Evolutionary conservation across 2,329 filamentous ascomycete genomes (phyloP).

Genomic region (Ascosphaera apis): DNA sequence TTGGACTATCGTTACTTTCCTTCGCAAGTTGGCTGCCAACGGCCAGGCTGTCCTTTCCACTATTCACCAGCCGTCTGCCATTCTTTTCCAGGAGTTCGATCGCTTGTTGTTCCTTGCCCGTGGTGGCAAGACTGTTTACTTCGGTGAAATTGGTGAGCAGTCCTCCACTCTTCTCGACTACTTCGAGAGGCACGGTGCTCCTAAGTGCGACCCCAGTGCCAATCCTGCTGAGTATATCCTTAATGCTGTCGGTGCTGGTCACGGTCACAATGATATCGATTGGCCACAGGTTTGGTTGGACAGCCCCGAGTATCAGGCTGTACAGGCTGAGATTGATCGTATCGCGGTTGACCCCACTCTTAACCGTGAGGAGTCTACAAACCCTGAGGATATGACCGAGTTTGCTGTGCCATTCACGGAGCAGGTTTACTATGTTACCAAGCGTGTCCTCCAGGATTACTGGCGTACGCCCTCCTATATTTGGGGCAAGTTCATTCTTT

Average conservation of each 20-base stretch:
- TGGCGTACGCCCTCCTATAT: slow-evolving; percentile 74
- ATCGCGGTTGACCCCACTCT: slow-evolving; percentile 20
- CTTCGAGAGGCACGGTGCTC: slow-evolving; percentile 39
- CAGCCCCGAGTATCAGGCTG: slow-evolving; percentile 29
- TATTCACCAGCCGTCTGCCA: slow-evolving; percentile 78
- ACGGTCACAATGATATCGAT: slow-evolving; percentile 40
- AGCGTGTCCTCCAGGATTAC: slow-evolving; percentile 69
- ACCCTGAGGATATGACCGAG: slow-evolving; percentile 20
- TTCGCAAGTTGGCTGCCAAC: slow-evolving; percentile 66
- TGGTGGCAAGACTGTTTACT: slow-evolving; percentile 43
- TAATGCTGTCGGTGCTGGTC: slow-evolving; percentile 30
- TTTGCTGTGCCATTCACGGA: slow-evolving; percentile 49
- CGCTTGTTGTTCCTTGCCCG: slow-evolving; percentile 36
- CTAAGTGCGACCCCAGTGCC: slow-evolving; percentile 32
- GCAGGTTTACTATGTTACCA: slow-evolving; percentile 43
- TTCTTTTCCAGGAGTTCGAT: slow-evolving; percentile 68
- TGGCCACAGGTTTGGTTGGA: slow-evolving; percentile 39
- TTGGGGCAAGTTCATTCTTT: slow-evolving; percentile 53
- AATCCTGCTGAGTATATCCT: slow-evolving; percentile 60
- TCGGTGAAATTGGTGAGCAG: slow-evolving; percentile 38
- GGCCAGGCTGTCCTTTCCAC: slow-evolving; percentile 81
- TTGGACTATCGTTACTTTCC: slow-evolving; percentile 64
- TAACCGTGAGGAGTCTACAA: slow-evolving; percentile 24
- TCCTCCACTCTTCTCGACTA: slow-evolving; percentile 34
- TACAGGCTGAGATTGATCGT: slow-evolving; percentile 34